Base-by-base conservation (phyloP, 768 basidiomycete genomes). In the Mycena chlorophos region DNA sequence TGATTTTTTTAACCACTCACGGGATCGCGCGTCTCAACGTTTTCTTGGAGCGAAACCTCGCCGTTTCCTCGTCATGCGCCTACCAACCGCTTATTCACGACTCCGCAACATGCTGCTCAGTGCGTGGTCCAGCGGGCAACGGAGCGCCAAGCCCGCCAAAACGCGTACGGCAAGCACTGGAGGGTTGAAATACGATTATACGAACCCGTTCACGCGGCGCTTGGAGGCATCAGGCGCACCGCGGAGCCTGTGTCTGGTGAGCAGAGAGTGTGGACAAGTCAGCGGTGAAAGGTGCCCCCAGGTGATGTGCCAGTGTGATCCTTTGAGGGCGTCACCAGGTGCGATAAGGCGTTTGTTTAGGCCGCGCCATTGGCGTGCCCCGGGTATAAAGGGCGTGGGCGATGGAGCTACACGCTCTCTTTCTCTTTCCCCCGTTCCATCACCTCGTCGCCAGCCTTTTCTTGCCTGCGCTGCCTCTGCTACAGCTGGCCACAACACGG, bases 231-330 rank as follows among this genome's bases (percentile, higher is more conserved):
- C 40, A 42, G 40, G 14, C 40, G 40, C 22, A 14, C 42, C 58
- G 49, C 58, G 58, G 54, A 55, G 46, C 50, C 51, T 38, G 25
- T 55, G 58, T 59, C 58, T 49, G 58, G 58, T 50, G 54, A 52
- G 46, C 54, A 52, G 8, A 8, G 5, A 42, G 40, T 22, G 40
- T 12, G 20, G 23, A 12, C 22, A 39, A 46, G 51, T 42, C 48
- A 25, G 5, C 16, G n/a, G 25, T 22, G 20, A 22, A 22, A n/a
- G 17, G 4, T 40, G 26, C 27, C 42, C 54, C 40, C 58, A 60
- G 58, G 38, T 60, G 58, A 60, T 60, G 54, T 45, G 45, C 58
- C 58, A 60, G 28, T 60, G 58, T 60, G 58, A 60, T 60, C 54
- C 19, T 54, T 27, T 42, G 12, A 54, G 49, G 20, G 13, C 40